phyloP scores from a whole-genome alignment of 1,284 basidiomycete species.

The Quambalaria eucalypti region DNA sequence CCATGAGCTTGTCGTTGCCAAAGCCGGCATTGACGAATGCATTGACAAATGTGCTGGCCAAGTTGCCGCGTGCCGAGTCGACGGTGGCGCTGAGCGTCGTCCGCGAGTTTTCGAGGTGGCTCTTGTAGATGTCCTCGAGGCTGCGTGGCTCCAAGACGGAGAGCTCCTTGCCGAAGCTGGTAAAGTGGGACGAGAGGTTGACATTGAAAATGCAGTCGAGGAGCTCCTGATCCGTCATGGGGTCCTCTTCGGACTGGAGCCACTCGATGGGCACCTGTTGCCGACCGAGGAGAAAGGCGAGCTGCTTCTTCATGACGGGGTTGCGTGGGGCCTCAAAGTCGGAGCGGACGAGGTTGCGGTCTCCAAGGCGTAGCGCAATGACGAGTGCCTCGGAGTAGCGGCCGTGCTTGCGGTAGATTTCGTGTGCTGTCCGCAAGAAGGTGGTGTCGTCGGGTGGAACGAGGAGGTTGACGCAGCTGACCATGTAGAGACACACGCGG shows the following conservation, averaged over 20 bases:
- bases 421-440: constrained; percentile 82
- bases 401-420: constrained; percentile 77
- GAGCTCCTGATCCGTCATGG: constrained; percentile 52
- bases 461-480: constrained; percentile 81
- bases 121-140: constrained; percentile 95
- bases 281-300: constrained; percentile 85
- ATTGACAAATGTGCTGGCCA: constrained; percentile 96
- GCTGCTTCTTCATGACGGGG: constrained; percentile 75
- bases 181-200: constrained; percentile 62
- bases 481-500: constrained; percentile 96
- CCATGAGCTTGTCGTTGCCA: constrained; percentile 97
- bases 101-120: constrained; percentile 70
- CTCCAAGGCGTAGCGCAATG: constrained; percentile 76
- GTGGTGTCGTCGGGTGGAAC: constrained; percentile 85
- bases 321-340: constrained; percentile 45
- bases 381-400: constrained; percentile 86
- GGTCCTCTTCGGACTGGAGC: constrained; percentile 59
- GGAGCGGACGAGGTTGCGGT: constrained; percentile 61
- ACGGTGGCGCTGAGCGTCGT: constrained; percentile 53
- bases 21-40: constrained; percentile 98
- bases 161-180: constrained; percentile 86
- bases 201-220: constrained; percentile 69
- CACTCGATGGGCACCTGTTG: constrained; percentile 85
- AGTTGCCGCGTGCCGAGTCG: constrained; percentile 86
- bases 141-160: constrained; percentile 81